Percentiles rank a stretch among this genome's conserved stretches.
These are phyloP conservation scores for Neocucurbitaria cava DNA, from an alignment of 2,329 filamentous ascomycete genomes.

Conservation along the genomic window DNA sequence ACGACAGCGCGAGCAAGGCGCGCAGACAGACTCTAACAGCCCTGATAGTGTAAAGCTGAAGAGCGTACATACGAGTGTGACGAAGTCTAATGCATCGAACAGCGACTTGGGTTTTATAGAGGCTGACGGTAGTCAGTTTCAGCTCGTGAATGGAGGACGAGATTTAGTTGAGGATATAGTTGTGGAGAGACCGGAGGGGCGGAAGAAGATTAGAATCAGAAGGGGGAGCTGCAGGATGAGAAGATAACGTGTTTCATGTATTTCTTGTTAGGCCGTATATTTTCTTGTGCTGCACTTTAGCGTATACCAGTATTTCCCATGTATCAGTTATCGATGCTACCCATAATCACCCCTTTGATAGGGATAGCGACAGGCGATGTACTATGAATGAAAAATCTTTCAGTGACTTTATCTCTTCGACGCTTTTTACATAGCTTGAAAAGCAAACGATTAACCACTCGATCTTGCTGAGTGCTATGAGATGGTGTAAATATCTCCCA, in stretches of 20 bases:
- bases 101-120: background rate
- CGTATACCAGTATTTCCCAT: too few relatives aligned
- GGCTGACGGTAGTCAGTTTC: background rate
- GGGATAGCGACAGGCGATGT: too few relatives aligned
- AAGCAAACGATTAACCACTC: background rate
- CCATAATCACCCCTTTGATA: too few relatives aligned
- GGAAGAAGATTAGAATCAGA: background rate
- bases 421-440: too few relatives aligned
- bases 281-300: too few relatives aligned
- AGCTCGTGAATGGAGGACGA: background rate
- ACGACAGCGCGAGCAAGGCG: background rate
- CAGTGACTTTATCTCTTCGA: too few relatives aligned
- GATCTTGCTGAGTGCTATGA: background rate
- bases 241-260: too few relatives aligned
- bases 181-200: background rate
- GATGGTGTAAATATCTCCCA: background rate
- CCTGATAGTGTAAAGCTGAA: conserved; percentile 1
- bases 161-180: background rate
- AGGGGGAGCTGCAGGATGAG: background rate
- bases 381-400: too few relatives aligned
- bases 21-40: background rate
- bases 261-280: too few relatives aligned
- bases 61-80: background rate
- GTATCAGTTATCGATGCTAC: too few relatives aligned
- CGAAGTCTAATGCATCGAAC: background rate